These are phyloP conservation scores for Lactarius psammicola DNA, from an alignment of 768 basidiomycete genomes.

Conservation along the genomic window DNA sequence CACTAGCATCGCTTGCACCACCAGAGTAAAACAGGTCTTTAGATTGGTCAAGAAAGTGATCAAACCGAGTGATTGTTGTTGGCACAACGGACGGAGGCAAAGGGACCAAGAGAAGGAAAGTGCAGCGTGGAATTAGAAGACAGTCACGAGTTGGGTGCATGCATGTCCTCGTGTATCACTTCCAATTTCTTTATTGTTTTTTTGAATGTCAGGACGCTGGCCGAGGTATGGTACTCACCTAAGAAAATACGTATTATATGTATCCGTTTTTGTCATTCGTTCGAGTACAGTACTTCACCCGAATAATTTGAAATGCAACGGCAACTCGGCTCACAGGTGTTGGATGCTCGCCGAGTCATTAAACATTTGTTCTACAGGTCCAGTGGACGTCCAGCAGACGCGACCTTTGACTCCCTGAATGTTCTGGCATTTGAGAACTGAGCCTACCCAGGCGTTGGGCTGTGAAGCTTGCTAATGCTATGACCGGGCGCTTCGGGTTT, in stretches of 20 bases:
- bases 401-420: no score
- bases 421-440: no score
- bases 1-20: not conserved
- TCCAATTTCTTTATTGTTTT: not conserved
- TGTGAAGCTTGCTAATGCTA: not conserved
- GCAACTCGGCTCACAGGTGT: no score
- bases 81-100: not conserved
- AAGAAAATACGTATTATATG: not conserved
- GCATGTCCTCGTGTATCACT: not conserved
- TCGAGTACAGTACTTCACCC: no score
- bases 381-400: no score
- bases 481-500: no score
- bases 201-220: not conserved
- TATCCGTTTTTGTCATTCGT: not conserved
- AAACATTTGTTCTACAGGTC: no score
- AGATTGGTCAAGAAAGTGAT: not conserved
- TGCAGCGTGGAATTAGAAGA: not conserved
- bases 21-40: not conserved
- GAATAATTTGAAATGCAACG: no score
- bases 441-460: not conserved
- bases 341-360: no score
- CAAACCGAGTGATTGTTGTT: not conserved
- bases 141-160: no score
- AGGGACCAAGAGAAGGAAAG: not conserved
- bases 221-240: not conserved